These are phyloP conservation scores for Blastocystis sp. DNA, from an alignment of 352 stramenopile species.

Conservation along the genomic window DNA sequence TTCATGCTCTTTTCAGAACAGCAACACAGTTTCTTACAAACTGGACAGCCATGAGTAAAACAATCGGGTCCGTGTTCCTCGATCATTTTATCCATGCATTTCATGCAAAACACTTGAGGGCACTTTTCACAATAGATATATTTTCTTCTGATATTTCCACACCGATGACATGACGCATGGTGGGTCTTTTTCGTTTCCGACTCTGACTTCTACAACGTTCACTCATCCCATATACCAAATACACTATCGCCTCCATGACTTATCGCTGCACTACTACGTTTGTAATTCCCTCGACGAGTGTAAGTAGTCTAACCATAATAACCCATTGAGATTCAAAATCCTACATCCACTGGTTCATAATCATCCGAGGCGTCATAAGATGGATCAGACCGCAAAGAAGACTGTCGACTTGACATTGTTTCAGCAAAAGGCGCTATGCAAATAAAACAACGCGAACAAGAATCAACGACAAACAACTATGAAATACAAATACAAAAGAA, in stretches of 20 bases:
- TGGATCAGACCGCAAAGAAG: background rate
- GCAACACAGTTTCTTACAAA: conserved; percentile 41
- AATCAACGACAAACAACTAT: background rate
- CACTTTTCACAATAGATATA: conserved; percentile 39
- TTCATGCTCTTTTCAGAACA: conserved; percentile 37
- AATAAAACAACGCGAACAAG: too few species aligned
- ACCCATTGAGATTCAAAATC: background rate
- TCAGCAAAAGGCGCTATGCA: too few species aligned
- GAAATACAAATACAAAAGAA: background rate
- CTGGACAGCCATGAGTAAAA: conserved; percentile 33
- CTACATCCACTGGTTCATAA: conserved; percentile 10
- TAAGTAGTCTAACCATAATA: background rate
- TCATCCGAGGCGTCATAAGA: conserved; percentile 24
- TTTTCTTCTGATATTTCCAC: background rate
- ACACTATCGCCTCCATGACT: background rate
- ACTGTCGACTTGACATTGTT: background rate
- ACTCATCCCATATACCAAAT: background rate
- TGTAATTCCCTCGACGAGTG: background rate
- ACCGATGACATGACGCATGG: conserved; percentile 34
- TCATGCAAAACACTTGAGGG: conserved; percentile 40
- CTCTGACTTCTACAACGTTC: background rate
- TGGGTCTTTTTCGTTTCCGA: background rate
- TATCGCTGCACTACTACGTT: background rate
- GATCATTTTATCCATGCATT: conserved; percentile 45
- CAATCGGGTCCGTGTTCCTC: conserved; percentile 22